A percentile compares a stretch with the other conserved stretches of the same genome.
Evolutionary conservation across 371 early-diverging fungal genomes (phyloP).

Genomic region (Mucor lusitanicus): DNA sequence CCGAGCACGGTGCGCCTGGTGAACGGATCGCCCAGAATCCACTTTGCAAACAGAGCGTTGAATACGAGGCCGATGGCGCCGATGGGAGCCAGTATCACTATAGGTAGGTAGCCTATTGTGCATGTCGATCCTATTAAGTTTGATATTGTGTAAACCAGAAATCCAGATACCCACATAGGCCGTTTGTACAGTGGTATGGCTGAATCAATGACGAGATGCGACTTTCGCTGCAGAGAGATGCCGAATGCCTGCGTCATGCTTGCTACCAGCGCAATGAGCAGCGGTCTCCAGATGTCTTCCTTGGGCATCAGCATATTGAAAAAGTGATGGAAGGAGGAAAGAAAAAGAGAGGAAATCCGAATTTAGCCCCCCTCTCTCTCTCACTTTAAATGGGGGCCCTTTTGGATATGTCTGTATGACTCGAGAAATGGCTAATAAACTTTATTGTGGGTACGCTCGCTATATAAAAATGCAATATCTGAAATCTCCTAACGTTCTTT

Average conservation of each 20-base stretch:
- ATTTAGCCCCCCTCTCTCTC: not conserved
- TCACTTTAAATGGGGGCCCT: not conserved
- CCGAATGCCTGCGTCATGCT: constrained; percentile 71
- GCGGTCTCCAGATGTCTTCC: constrained; percentile 37
- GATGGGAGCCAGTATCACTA: constrained; percentile 79
- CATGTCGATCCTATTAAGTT: constrained; percentile 73
- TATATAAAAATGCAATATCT: not conserved
- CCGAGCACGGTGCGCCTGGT: constrained; percentile 55
- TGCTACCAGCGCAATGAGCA: constrained; percentile 42
- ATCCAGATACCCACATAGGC: constrained; percentile 53
- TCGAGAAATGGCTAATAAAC: not conserved
- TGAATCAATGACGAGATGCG: constrained; percentile 49
- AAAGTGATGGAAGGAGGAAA: constrained; percentile 6
- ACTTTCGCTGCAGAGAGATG: constrained; percentile 70
- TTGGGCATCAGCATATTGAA: not conserved
- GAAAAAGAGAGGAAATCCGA: constrained; percentile 3
- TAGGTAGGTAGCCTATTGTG: constrained; percentile 79
- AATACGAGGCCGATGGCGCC: constrained; percentile 81
- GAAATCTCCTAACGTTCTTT: not conserved
- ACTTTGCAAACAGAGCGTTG: constrained; percentile 77
- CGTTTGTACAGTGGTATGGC: constrained; percentile 48
- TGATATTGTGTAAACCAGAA: constrained; percentile 71
- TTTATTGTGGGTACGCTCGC: not conserved
- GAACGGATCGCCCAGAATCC: constrained; percentile 69
- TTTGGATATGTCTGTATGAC: not conserved